Conservation (phyloP, 2,329 filamentous ascomycete species). For the Fusarium aywerte region DNA sequence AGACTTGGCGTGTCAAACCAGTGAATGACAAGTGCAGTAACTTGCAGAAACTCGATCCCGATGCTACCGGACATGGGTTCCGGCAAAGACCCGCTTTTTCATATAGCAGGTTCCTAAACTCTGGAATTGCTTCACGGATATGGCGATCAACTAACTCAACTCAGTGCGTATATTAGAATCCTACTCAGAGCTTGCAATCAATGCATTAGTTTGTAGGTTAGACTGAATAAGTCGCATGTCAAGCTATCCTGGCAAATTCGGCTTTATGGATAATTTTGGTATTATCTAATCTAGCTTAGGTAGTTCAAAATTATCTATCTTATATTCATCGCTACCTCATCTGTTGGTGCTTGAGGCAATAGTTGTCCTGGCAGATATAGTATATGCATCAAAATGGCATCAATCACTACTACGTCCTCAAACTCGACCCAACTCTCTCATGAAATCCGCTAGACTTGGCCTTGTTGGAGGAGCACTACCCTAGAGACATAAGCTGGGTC, state of each 20-base stretch:
- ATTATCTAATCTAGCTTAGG: not conserved
- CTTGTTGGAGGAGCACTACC: not conserved
- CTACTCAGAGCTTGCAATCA: not conserved
- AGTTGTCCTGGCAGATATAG: not conserved
- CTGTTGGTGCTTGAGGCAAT: not conserved
- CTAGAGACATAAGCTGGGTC: not conserved
- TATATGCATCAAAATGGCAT: not conserved
- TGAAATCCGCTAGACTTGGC: not conserved
- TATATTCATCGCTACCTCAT: not conserved
- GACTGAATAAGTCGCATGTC: not conserved
- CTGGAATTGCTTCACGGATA: not conserved
- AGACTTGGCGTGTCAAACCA: constrained; percentile 15
- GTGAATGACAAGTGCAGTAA: not conserved
- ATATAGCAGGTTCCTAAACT: not conserved
- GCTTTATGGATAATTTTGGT: not conserved
- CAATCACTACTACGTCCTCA: too few species aligned
- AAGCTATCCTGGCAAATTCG: too few species aligned
- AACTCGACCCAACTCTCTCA: too few species aligned
- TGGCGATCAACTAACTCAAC: not conserved
- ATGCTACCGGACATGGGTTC: constrained; percentile 28
- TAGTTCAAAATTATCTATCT: not conserved
- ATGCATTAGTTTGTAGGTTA: not conserved
- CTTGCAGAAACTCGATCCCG: constrained; percentile 7
- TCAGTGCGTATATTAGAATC: not conserved
- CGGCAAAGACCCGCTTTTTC: constrained; percentile 7